Conservation (phyloP, 176 grass and related monocot genomes). For the Stipa capillata region DNA sequence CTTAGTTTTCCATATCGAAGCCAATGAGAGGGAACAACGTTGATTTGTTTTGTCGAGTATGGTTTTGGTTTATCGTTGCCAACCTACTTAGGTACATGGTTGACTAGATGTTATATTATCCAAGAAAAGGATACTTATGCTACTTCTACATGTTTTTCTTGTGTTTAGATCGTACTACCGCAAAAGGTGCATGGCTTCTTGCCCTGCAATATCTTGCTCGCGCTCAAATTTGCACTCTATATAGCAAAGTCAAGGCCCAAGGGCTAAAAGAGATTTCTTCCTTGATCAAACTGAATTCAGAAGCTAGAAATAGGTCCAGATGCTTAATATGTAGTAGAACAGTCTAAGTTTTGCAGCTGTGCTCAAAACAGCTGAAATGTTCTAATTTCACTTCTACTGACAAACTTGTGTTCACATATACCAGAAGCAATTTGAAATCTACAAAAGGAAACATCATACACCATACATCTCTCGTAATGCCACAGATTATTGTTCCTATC, state of each 20-base stretch:
- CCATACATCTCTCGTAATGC: neutral
- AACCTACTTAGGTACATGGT: neutral
- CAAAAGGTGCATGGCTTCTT: neutral
- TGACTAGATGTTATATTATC: neutral
- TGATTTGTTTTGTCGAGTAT: neutral
- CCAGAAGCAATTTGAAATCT: neutral
- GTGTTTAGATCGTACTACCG: neutral
- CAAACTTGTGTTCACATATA: neutral
- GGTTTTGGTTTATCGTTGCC: too few relatives aligned
- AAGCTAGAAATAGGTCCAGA: neutral
- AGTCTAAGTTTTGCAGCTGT: neutral
- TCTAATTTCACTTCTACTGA: neutral
- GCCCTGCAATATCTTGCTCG: neutral
- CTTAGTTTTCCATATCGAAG: neutral
- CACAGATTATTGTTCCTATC: conserved; percentile 10
- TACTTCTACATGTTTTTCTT: neutral
- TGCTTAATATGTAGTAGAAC: too few relatives aligned
- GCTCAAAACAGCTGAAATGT: neutral
- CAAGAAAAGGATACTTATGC: neutral
- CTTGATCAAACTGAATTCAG: too few relatives aligned
- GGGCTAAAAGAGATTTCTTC: neutral
- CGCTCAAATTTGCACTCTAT: neutral
- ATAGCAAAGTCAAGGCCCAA: neutral
- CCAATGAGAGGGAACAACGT: neutral
- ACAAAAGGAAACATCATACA: conserved; percentile 18